Base-by-base conservation (phyloP, 2,329 filamentous ascomycete genomes). In the Colletotrichum sp. region DNA sequence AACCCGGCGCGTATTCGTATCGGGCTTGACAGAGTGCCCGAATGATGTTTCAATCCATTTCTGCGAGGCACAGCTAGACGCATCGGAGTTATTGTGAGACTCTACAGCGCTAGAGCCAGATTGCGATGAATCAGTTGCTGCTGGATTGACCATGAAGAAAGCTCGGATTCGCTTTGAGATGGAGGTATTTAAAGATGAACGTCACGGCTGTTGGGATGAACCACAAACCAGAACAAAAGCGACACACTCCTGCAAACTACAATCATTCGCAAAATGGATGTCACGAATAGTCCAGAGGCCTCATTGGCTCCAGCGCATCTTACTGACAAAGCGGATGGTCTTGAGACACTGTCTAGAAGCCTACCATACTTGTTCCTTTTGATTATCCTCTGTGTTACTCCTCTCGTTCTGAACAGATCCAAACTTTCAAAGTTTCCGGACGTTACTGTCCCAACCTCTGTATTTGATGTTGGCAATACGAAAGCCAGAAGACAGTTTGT, bases 231-330 rank as follows among this genome's bases (percentile, higher is more conserved):
- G n/a, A 21, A 21, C 9, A 6, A 49, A 21, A 49, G n/a, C n/a
- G 2, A 49, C 1, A 13, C 0, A 49, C 8, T 49, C 4, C n/a
- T 49, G 2, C n/a, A 1, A 13, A 13, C 6, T 4, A 0, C 10
- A 2, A 21, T 52, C n/a, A 13, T 52, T 52, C 10, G 10, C 6
- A 21, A 21, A 7, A 52, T 52, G n/a, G 10, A 13, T 3, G 6
- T 21, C n/a, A 52, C 44, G 44, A 13, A 2, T 13, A 52, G 44
- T 13, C 10, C 44, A 13, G n/a, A 21, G 10, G 44, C 44, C 44
- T 52, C 12, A 0, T 21, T 52, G n/a, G 44, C 44, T 49, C 3
- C 30, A 30, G 4, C 3, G 3, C 1, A 49, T 21, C 44, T 4
- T 13, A 3, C n/a, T 21, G n/a, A 3, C 0, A 21, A 49, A 21